Evolutionary conservation across 2,329 filamentous ascomycete genomes (phyloP).

Genomic region (Trichophyton benhamiae): DNA sequence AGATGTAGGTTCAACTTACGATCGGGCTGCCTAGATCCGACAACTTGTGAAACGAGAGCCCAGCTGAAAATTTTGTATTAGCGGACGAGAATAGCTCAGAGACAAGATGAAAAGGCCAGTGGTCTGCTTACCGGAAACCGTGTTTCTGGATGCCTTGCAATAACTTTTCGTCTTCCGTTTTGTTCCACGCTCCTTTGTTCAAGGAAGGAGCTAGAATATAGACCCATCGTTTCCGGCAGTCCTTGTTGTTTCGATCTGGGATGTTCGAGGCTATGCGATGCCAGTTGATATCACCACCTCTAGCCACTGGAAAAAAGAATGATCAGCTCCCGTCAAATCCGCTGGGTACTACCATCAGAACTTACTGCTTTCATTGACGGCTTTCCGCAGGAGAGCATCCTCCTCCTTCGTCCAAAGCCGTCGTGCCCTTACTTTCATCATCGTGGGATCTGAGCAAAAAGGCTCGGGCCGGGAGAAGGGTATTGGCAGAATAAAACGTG

Average conservation of each 20-base stretch:
- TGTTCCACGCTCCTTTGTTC: slow-evolving; percentile 7
- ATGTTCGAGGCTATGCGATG: slow-evolving; percentile 7
- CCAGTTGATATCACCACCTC: slow-evolving; percentile 7
- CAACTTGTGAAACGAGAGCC: slow-evolving; percentile 6
- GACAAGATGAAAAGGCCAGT: too few species aligned
- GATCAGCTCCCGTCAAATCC: not conserved
- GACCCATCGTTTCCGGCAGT: slow-evolving; percentile 6
- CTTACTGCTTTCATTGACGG: slow-evolving; percentile 6
- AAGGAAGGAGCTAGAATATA: slow-evolving; percentile 5
- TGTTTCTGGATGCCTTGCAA: slow-evolving; percentile 6
- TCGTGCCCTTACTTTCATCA: slow-evolving; percentile 6
- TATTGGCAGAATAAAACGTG: not conserved
- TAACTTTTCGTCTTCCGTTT: slow-evolving; percentile 5
- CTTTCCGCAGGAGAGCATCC: slow-evolving; percentile 1
- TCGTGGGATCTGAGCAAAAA: not conserved
- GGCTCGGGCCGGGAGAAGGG: not conserved
- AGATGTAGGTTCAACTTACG: not conserved
- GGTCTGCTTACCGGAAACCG: slow-evolving; percentile 3
- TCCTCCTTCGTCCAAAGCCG: slow-evolving; percentile 7
- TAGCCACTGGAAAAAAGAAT: not conserved
- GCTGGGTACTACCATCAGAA: not conserved
- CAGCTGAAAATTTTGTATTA: not conserved
- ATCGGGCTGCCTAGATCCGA: slow-evolving; percentile 6
- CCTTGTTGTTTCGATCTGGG: slow-evolving; percentile 5
- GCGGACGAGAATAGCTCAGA: not conserved